phyloP scores from a whole-genome alignment of 495 filamentous ascomycete genomes.

The Thermochaetoides thermophila region DNA sequence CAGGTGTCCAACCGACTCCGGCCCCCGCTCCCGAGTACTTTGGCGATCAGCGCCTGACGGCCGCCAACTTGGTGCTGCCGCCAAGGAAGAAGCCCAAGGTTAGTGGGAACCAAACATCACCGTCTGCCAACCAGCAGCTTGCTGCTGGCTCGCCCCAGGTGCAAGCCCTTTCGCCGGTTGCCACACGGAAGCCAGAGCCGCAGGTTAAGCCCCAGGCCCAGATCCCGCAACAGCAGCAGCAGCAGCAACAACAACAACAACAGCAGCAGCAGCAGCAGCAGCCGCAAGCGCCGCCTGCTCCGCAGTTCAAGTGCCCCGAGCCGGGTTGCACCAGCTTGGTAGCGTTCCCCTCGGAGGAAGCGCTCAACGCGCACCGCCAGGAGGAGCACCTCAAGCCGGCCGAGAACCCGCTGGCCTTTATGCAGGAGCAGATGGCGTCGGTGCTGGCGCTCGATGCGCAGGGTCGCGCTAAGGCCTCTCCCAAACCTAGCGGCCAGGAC shows the following conservation, averaged over 20 bases:
- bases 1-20: slow-evolving; percentile 57
- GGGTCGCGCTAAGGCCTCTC: slow-evolving; percentile 20
- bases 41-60: slow-evolving; percentile 28
- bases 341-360: slow-evolving; percentile 40
- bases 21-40: slow-evolving; percentile 49
- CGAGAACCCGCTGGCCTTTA: slow-evolving; percentile 37
- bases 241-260: too few relatives aligned
- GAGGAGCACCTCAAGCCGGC: slow-evolving; percentile 40
- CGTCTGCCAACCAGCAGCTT: slow-evolving; percentile 11
- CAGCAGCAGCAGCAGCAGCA: too few relatives aligned
- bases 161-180: slow-evolving; percentile 18
- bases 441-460: slow-evolving; percentile 33
- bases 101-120: slow-evolving; percentile 17
- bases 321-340: slow-evolving; percentile 25
- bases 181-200: slow-evolving; percentile 27
- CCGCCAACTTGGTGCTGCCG: slow-evolving; percentile 37
- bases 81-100: slow-evolving; percentile 38
- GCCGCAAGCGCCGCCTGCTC: slow-evolving; percentile 11
- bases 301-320: slow-evolving; percentile 29
- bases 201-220: too few relatives aligned
- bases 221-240: too few relatives aligned
- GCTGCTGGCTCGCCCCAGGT: slow-evolving; percentile 35
- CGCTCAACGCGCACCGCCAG: slow-evolving; percentile 32
- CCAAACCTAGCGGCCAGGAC: not conserved
- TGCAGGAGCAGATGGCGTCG: slow-evolving; percentile 28